Evolutionary conservation across 306 rosid species (phyloP).

Genomic region (Mimosa pudica): DNA sequence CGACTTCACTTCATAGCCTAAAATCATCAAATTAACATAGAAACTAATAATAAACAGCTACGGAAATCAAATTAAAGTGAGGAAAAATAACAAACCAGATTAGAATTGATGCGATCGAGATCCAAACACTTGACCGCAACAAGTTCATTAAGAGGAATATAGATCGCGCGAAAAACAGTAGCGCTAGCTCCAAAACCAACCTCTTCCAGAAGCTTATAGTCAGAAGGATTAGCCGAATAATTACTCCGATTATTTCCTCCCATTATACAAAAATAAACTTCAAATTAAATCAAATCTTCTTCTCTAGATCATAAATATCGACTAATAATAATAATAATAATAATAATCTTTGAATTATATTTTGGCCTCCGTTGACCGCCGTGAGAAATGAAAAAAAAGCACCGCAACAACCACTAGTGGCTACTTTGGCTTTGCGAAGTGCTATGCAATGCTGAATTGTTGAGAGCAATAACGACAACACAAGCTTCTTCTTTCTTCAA

Average conservation of each 20-base stretch:
- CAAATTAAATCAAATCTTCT: background rate
- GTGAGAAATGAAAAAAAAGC: background rate
- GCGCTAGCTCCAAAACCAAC: constrained; percentile 98
- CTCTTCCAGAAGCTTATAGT: constrained; percentile 93
- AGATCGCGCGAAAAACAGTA: constrained; percentile 85
- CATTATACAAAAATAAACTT: constrained; percentile 35
- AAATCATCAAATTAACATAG: background rate
- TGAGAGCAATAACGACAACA: background rate
- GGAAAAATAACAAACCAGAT: constrained; percentile 54
- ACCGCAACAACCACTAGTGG: constrained; percentile 18
- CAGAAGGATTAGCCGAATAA: constrained; percentile 61
- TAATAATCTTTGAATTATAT: no score
- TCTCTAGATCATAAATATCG: background rate
- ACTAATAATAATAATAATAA: no score
- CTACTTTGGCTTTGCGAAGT: background rate
- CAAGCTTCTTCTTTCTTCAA: background rate
- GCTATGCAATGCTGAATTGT: constrained; percentile 1
- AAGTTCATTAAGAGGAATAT: constrained; percentile 76
- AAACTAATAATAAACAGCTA: background rate
- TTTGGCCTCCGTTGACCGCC: constrained; percentile 12
- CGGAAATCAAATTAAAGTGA: background rate
- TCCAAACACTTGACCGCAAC: constrained; percentile 94
- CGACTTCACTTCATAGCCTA: background rate
- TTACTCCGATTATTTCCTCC: constrained; percentile 47
- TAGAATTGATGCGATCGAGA: constrained; percentile 95